Percentiles rank a stretch among this genome's conserved stretches.
Evolutionary conservation across 2,329 filamentous ascomycete species (phyloP).

Genomic region (Lecanicillium sp.): DNA sequence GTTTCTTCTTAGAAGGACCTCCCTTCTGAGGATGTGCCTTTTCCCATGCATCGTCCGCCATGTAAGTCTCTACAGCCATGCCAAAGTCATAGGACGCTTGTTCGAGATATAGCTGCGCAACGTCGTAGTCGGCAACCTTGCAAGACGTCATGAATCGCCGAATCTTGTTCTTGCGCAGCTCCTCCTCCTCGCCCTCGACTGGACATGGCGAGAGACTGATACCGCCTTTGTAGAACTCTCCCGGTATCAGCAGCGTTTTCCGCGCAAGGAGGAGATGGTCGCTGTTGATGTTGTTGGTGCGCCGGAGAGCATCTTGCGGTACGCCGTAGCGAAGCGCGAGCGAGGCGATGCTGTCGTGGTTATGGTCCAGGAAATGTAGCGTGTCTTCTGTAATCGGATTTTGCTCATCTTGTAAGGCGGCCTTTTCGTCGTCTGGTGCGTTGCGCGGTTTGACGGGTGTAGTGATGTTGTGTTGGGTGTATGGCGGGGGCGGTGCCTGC

Average conservation of each 20-base stretch:
- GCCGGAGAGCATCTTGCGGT: slow-evolving; percentile 52
- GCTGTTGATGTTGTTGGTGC: slow-evolving; percentile 59
- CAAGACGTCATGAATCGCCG: slow-evolving; percentile 71
- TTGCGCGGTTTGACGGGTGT: slow-evolving; percentile 5
- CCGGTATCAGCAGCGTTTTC: slow-evolving; percentile 63
- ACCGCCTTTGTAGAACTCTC: slow-evolving; percentile 57
- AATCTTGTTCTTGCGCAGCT: slow-evolving; percentile 60
- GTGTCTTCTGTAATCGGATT: slow-evolving; percentile 61
- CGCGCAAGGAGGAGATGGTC: slow-evolving; percentile 65
- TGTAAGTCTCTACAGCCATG: slow-evolving; percentile 53
- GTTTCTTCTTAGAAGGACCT: neutral
- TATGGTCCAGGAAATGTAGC: slow-evolving; percentile 65
- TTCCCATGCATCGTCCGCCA: slow-evolving; percentile 71
- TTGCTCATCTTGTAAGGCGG: too few relatives aligned
- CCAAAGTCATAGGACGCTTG: slow-evolving; percentile 60
- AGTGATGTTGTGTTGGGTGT: slow-evolving; percentile 14
- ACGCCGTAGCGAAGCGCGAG: slow-evolving; percentile 66
- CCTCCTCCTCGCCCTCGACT: slow-evolving; percentile 66
- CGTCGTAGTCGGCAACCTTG: slow-evolving; percentile 69
- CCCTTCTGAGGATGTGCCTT: slow-evolving; percentile 50
- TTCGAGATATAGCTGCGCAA: slow-evolving; percentile 67
- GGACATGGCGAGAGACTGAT: slow-evolving; percentile 62
- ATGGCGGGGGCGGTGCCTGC: slow-evolving; percentile 28
- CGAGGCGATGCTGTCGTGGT: slow-evolving; percentile 58
- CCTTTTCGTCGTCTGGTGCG: slow-evolving; percentile 22